Conservation (phyloP, 495 filamentous ascomycete genomes). For the Neurospora sp. region DNA sequence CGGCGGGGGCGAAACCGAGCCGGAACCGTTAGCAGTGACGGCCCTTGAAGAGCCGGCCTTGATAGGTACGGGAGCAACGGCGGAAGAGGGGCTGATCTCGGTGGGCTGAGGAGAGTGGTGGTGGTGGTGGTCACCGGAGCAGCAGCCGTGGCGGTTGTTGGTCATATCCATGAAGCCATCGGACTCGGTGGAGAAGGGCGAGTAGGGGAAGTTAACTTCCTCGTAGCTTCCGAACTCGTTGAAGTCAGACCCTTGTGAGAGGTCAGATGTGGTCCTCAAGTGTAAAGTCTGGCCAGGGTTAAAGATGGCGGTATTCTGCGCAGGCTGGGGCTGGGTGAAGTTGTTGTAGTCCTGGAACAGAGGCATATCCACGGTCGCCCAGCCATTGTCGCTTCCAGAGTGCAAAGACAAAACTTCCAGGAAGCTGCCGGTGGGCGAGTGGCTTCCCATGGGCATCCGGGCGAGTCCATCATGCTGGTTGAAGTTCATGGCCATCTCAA, state of each 20-base stretch:
- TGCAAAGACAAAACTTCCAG: constrained; percentile 73
- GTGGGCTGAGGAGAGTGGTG: constrained; percentile 32
- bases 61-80: constrained; percentile 58
- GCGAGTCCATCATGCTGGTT: constrained; percentile 42
- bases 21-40: constrained; percentile 46
- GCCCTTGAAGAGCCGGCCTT: constrained; percentile 49
- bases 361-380: constrained; percentile 56
- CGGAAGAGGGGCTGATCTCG: constrained; percentile 53
- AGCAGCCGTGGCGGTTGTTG: constrained; percentile 38
- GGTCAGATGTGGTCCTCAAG: constrained; percentile 73
- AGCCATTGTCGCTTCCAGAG: constrained; percentile 75
- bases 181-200: constrained; percentile 54
- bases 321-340: constrained; percentile 36
- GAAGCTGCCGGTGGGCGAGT: constrained; percentile 74
- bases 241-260: constrained; percentile 58
- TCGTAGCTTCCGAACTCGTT: constrained; percentile 69
- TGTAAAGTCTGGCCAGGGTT: constrained; percentile 82
- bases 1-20: constrained; percentile 52
- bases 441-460: constrained; percentile 50
- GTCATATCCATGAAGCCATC: constrained; percentile 44
- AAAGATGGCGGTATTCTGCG: constrained; percentile 58
- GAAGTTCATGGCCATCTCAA: constrained; percentile 49
- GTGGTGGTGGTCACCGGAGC: constrained; percentile 32
- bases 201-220: constrained; percentile 64
- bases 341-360: constrained; percentile 34